Evolutionary conservation across 768 basidiomycete species (phyloP).

Genomic region (Cystofilobasidium macerans): DNA sequence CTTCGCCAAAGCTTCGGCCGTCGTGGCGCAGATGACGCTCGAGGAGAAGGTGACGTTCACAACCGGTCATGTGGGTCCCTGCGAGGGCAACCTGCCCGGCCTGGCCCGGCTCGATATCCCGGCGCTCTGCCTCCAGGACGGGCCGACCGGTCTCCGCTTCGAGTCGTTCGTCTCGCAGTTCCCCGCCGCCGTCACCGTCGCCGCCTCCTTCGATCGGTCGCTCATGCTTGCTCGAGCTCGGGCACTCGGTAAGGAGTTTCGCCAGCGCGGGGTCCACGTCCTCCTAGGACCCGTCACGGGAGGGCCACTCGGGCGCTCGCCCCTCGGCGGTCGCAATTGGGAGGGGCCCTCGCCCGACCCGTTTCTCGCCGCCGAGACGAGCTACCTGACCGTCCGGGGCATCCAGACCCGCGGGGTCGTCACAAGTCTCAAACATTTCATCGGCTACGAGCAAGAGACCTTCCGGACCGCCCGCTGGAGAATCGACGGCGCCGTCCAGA

Average conservation of each 20-base stretch:
- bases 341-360: neutral
- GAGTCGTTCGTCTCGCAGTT: conserved; percentile 21
- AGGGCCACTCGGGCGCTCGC: neutral
- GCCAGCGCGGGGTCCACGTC: neutral
- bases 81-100: conserved; percentile 10
- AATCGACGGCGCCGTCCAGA: neutral
- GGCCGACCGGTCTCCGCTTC: conserved; percentile 8
- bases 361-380: neutral
- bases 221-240: conserved; percentile 18
- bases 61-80: conserved; percentile 5
- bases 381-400: neutral
- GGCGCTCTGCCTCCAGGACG: conserved; percentile 15
- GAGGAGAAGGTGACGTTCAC: conserved; percentile 12
- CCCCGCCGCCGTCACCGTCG: conserved; percentile 11
- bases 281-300: neutral
- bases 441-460: neutral
- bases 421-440: neutral
- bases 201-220: conserved; percentile 14
- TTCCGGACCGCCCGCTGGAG: neutral
- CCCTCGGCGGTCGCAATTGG: neutral
- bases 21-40: conserved; percentile 20
- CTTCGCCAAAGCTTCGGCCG: conserved; percentile 12
- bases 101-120: conserved; percentile 12
- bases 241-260: conserved; percentile 10
- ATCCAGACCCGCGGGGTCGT: neutral